phyloP scores from a whole-genome alignment of 495 filamentous ascomycete species.

The Trichocladium uniseriatum region DNA sequence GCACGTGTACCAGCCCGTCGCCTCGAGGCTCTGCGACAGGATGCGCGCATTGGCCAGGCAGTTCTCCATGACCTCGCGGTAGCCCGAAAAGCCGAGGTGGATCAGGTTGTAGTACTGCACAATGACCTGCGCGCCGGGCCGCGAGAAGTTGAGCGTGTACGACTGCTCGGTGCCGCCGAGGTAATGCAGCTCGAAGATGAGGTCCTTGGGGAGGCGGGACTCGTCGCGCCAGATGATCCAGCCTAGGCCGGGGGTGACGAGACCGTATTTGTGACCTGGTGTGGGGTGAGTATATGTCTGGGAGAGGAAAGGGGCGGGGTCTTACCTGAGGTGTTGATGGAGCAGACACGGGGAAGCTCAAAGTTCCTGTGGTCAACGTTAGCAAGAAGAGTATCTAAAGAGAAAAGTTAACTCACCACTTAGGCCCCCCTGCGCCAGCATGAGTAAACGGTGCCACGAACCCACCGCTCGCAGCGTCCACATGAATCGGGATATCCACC shows the following conservation, averaged over 20 bases:
- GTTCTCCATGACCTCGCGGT: constrained; percentile 59
- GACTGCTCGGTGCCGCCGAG: constrained; percentile 66
- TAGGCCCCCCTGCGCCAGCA: constrained; percentile 48
- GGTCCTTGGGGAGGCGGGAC: constrained; percentile 55
- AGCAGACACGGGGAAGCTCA: constrained; percentile 59
- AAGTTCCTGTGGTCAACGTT: constrained; percentile 46
- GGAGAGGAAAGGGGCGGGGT: background rate
- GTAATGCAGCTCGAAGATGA: constrained; percentile 69
- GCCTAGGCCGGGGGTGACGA: constrained; percentile 63
- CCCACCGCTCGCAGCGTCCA: constrained; percentile 63
- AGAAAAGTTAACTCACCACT: constrained; percentile 40
- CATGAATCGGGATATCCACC: constrained; percentile 62
- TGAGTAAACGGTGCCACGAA: constrained; percentile 67
- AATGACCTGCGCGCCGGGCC: constrained; percentile 61
- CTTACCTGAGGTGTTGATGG: constrained; percentile 56
- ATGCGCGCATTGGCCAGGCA: constrained; percentile 59
- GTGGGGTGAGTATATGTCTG: background rate
- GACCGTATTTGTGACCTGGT: constrained; percentile 60
- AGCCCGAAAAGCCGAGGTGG: constrained; percentile 61
- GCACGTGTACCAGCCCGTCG: constrained; percentile 60
- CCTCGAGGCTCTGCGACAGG: constrained; percentile 58
- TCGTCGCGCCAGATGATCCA: constrained; percentile 72
- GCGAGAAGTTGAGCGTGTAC: constrained; percentile 68
- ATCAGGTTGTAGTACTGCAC: constrained; percentile 73
- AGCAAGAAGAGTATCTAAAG: background rate